Evolutionary conservation across 441 rosid genomes (phyloP).

Genomic region (Manihot esculenta): DNA sequence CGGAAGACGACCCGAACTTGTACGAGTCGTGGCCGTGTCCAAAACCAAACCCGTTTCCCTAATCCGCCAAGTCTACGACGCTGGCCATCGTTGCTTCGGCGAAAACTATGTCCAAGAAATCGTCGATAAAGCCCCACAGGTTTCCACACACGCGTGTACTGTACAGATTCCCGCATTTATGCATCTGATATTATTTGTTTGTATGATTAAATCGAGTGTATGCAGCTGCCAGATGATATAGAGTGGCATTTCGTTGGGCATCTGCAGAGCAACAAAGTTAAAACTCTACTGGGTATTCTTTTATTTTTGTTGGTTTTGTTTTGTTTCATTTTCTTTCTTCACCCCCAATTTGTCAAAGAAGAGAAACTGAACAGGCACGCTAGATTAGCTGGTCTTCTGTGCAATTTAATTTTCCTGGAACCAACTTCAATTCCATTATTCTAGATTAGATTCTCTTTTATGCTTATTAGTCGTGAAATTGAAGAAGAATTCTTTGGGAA

Average conservation of each 20-base stretch:
- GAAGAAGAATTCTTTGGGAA: neutral
- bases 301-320: neutral
- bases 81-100: constrained; percentile 84
- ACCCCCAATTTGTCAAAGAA: neutral
- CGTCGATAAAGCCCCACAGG: constrained; percentile 86
- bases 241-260: constrained; percentile 92
- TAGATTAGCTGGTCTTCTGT: neutral
- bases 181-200: too few relatives aligned
- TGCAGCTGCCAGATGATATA: constrained; percentile 78
- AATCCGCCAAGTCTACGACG: constrained; percentile 75
- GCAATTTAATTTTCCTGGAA: neutral
- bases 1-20: constrained; percentile 43
- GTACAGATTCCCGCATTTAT: neutral
- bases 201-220: neutral
- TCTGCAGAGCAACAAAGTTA: constrained; percentile 88
- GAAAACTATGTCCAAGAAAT: constrained; percentile 88
- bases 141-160: constrained; percentile 3
- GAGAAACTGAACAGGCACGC: neutral
- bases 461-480: neutral
- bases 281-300: constrained; percentile 58
- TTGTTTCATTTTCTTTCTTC: neutral
- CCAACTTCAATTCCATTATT: neutral
- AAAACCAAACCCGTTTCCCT: constrained; percentile 84
- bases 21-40: constrained; percentile 75
- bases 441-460: too few relatives aligned